Percentiles rank a stretch among this genome's conserved stretches.
Conservation (phyloP, 306 rosid species). For the Calophaca sinica region DNA sequence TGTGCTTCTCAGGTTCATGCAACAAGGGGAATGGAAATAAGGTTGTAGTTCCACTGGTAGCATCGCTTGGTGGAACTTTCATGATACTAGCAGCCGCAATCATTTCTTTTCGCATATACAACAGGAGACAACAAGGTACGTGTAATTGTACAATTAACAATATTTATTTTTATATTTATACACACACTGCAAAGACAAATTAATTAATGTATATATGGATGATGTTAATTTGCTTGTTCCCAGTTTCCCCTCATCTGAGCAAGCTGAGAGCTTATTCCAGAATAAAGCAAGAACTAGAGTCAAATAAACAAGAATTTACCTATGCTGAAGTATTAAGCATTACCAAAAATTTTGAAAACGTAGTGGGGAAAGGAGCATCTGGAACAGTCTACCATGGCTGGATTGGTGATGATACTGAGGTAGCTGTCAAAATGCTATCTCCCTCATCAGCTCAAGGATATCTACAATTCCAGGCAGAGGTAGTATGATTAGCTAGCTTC, state of each 20-base stretch:
- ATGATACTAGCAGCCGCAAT: constrained; percentile 39
- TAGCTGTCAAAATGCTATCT: constrained; percentile 65
- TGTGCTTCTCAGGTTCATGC: constrained; percentile 59
- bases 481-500: constrained; percentile 17
- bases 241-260: constrained; percentile 17
- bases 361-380: constrained; percentile 64
- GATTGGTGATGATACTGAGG: constrained; percentile 46
- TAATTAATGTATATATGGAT: neutral
- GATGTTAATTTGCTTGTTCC: neutral
- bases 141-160: too few species aligned
- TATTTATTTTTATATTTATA: too few species aligned
- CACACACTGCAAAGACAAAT: too few species aligned
- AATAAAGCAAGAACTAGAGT: constrained; percentile 49
- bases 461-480: constrained; percentile 66
- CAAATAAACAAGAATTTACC: constrained; percentile 56
- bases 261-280: constrained; percentile 26
- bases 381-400: constrained; percentile 61
- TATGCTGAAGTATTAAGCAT: constrained; percentile 56
- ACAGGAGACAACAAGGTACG: constrained; percentile 41
- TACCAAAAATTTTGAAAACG: constrained; percentile 54
- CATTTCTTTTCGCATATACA: constrained; percentile 39
- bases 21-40: constrained; percentile 31
- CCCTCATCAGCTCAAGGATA: constrained; percentile 59
- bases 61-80: constrained; percentile 60
- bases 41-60: constrained; percentile 52